These are phyloP conservation scores for Biancaea sappan DNA, from an alignment of 306 rosid genomes.

Conservation along the genomic window DNA sequence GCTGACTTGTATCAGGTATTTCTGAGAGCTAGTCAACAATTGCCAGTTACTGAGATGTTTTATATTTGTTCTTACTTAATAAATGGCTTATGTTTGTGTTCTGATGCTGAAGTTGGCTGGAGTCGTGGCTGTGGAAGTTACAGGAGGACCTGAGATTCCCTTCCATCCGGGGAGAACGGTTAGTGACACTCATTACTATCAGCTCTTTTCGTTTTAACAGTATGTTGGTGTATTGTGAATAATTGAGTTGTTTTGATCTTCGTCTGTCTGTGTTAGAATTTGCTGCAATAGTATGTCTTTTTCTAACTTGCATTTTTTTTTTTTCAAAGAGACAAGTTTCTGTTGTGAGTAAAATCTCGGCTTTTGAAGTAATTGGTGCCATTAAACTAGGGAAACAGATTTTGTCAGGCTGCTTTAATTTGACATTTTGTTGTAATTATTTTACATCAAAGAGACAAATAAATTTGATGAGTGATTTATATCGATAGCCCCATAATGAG, in stretches of 20 bases:
- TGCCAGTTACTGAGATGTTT: not conserved
- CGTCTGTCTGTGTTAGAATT: not conserved
- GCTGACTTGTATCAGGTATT: slow-evolving; percentile 66
- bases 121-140: slow-evolving; percentile 61
- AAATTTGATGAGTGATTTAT: not conserved
- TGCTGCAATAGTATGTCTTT: not conserved
- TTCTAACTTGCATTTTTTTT: not conserved
- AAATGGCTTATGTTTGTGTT: not conserved
- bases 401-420: not conserved
- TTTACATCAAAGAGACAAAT: not conserved
- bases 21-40: not conserved
- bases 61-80: not conserved
- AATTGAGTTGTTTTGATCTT: not conserved
- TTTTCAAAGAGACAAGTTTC: no score
- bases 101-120: slow-evolving; percentile 60
- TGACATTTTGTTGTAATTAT: not conserved
- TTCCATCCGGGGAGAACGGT: slow-evolving; percentile 69
- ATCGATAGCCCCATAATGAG: not conserved
- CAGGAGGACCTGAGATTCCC: slow-evolving; percentile 70
- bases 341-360: not conserved
- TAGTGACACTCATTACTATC: slow-evolving; percentile 2
- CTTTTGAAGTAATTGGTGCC: not conserved
- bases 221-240: not conserved
- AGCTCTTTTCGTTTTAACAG: not conserved
- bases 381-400: not conserved